A percentile compares a stretch with the other conserved stretches of the same genome.
phyloP scores from a whole-genome alignment of 2,329 filamentous ascomycete species.

The Ascochyta viciae-villosae region DNA sequence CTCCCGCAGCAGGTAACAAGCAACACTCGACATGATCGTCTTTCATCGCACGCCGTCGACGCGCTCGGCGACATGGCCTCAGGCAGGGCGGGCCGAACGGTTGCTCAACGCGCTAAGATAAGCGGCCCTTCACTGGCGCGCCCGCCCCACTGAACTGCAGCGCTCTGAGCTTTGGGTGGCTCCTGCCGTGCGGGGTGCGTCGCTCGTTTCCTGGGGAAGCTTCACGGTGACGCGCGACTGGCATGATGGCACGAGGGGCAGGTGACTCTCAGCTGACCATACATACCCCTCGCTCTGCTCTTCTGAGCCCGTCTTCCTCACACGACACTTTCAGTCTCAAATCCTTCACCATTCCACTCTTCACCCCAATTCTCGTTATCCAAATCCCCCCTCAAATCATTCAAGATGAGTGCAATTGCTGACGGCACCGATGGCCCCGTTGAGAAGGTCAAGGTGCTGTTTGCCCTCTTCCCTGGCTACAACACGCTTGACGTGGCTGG shows the following conservation, averaged over 20 bases:
- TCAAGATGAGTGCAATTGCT: slow-evolving; percentile 52
- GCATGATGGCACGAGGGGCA: slow-evolving; percentile 27
- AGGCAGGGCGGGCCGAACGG: slow-evolving; percentile 21
- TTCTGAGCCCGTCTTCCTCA: slow-evolving; percentile 19
- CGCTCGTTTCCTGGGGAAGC: slow-evolving; percentile 33
- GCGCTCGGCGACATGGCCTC: slow-evolving; percentile 15
- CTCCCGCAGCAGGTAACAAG: neutral
- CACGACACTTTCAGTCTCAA: slow-evolving; percentile 27
- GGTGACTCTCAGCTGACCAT: slow-evolving; percentile 33
- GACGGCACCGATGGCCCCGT: slow-evolving; percentile 52
- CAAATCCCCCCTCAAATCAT: slow-evolving; percentile 27
- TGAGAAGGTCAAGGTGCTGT: slow-evolving; percentile 69
- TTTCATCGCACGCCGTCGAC: neutral
- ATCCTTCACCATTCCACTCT: slow-evolving; percentile 25
- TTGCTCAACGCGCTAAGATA: slow-evolving; percentile 19
- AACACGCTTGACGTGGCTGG: slow-evolving; percentile 65
- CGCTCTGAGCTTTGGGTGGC: slow-evolving; percentile 22
- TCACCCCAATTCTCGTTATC: slow-evolving; percentile 23
- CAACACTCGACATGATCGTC: neutral
- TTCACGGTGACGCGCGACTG: slow-evolving; percentile 28
- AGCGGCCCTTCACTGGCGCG: slow-evolving; percentile 22
- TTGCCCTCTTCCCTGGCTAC: slow-evolving; percentile 63
- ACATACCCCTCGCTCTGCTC: slow-evolving; percentile 20
- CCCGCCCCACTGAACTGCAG: slow-evolving; percentile 27
- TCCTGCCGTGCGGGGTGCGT: slow-evolving; percentile 31